These are phyloP conservation scores for Talaromyces sp. DNA, from an alignment of 2,329 filamentous ascomycete species.

Conservation along the genomic window DNA sequence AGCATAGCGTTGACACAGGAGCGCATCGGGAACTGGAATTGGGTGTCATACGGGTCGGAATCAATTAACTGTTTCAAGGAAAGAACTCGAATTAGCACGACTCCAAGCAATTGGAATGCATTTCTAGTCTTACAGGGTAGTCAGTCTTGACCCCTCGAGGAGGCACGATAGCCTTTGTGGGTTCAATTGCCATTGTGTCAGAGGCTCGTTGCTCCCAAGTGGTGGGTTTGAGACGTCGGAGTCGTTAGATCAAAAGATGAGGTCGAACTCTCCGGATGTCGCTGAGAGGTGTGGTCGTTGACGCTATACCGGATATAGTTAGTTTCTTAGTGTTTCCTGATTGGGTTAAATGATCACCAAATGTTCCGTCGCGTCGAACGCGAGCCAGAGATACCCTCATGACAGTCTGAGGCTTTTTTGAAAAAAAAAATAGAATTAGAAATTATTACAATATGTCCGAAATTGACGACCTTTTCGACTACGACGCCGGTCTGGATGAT, in stretches of 20 bases:
- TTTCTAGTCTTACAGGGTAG: constrained; percentile 68
- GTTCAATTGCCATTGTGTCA: constrained; percentile 36
- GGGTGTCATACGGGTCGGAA: constrained; percentile 76
- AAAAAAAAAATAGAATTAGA: constrained; percentile 19
- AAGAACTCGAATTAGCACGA: background rate
- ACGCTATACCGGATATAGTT: background rate
- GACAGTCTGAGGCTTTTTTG: no score
- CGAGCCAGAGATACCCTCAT: background rate
- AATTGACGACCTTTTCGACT: constrained; percentile 70
- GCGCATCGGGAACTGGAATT: background rate
- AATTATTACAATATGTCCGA: constrained; percentile 34
- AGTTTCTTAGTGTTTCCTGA: background rate
- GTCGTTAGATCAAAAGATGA: constrained; percentile 5
- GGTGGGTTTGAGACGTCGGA: background rate
- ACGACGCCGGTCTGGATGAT: constrained; percentile 60
- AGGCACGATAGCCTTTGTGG: constrained; percentile 55
- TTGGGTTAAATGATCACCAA: constrained; percentile 16
- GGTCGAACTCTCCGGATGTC: constrained; percentile 9
- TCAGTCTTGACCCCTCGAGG: constrained; percentile 77
- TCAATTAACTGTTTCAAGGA: constrained; percentile 75
- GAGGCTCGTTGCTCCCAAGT: constrained; percentile 6
- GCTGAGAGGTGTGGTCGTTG: background rate
- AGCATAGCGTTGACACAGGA: background rate
- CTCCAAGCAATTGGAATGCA: background rate
- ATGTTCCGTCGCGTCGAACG: constrained; percentile 18